Conservation (phyloP, 345 rosid species). For the Carallia pectinifolia region DNA sequence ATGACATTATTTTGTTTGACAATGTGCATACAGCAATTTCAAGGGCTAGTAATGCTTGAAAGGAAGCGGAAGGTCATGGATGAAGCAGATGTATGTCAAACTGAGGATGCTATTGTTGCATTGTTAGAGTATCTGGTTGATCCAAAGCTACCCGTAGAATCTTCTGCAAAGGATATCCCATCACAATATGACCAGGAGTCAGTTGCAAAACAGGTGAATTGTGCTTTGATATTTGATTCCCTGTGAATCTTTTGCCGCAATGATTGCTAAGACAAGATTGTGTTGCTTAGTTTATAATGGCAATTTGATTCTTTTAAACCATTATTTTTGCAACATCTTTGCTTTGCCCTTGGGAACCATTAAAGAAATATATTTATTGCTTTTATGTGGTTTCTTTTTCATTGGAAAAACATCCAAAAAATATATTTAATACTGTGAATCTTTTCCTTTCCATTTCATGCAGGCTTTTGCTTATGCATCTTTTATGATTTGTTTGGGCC, state of each 20-base stretch:
- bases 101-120: conserved; percentile 62
- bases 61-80: conserved; percentile 17
- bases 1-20: neutral
- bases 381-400: neutral
- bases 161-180: conserved; percentile 35
- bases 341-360: neutral
- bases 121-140: conserved; percentile 63
- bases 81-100: conserved; percentile 43
- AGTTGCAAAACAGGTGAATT: conserved; percentile 68
- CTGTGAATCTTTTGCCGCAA: neutral
- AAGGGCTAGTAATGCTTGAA: neutral
- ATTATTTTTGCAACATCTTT: neutral
- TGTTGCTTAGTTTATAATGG: no score
- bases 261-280: no score
- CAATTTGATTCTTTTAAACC: neutral
- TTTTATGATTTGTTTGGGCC: neutral
- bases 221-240: neutral
- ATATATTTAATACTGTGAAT: neutral
- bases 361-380: conserved; percentile 1
- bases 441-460: neutral
- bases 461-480: neutral
- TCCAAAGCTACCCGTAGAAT: conserved; percentile 54
- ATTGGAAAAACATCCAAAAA: no score
- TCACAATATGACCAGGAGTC: conserved; percentile 39
- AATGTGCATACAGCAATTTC: conserved; percentile 1